Evolutionary conservation across 768 basidiomycete genomes (phyloP).

Genomic region (Lentinus tigrinus): DNA sequence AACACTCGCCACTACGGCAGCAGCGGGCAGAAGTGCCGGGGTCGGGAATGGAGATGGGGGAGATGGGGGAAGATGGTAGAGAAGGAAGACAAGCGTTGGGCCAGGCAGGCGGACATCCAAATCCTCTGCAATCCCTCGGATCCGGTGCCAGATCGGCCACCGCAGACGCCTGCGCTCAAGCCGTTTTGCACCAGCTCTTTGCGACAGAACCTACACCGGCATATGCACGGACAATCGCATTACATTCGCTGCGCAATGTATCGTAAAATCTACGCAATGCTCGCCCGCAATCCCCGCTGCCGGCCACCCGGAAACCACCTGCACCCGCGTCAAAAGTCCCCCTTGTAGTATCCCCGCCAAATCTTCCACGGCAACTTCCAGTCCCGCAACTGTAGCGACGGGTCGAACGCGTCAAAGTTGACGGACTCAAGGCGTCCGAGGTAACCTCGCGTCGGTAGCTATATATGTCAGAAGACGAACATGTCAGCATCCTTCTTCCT

Average conservation of each 20-base stretch:
- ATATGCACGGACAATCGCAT: neutral
- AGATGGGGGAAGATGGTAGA: conserved; percentile 11
- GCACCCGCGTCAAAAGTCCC: conserved; percentile 29
- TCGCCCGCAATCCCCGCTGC: neutral
- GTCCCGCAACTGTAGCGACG: conserved; percentile 60
- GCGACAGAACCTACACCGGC: neutral
- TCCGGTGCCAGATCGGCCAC: conserved; percentile 17
- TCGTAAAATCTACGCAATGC: neutral
- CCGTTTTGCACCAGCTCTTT: neutral
- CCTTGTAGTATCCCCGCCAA: conserved; percentile 51
- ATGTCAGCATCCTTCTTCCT: conserved; percentile 8
- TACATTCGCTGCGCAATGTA: neutral
- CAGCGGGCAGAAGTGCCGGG: neutral
- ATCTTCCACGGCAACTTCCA: conserved; percentile 81
- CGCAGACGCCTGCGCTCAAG: conserved; percentile 7
- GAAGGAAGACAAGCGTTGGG: conserved; percentile 5
- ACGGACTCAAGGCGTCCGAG: conserved; percentile 64
- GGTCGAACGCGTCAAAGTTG: conserved; percentile 72
- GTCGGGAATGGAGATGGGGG: no score
- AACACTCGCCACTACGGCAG: neutral
- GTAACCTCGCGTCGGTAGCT: conserved; percentile 71
- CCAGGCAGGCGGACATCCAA: conserved; percentile 19
- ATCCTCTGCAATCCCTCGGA: conserved; percentile 17
- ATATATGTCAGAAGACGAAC: conserved; percentile 9
- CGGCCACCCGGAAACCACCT: neutral